Evolutionary conservation across 208 protist genomes (phyloP), one percentile per base, ranked within the genome.

Genomic region (Crithidia expoeki): DNA sequence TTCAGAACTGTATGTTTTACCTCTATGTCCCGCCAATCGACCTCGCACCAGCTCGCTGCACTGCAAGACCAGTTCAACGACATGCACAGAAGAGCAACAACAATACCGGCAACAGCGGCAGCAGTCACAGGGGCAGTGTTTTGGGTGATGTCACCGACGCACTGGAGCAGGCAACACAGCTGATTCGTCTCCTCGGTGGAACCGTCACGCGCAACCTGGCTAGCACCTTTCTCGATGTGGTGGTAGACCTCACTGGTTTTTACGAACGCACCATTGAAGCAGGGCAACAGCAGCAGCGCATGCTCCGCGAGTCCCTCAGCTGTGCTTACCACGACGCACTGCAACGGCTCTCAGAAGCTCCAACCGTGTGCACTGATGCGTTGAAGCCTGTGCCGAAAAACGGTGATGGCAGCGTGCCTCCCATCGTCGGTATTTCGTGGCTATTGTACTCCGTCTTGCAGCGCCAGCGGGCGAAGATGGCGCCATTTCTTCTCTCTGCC

Each of bases 141-240:
- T n/a, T 80, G 2, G 62, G 59, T 0, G 72, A 74, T 56, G 78
- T 68, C 47, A 57, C 71, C n/a, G 78, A 70, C 2, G 79, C 75
- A 30, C 63, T 76, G 16, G 68, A 78, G 68, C 79, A 85, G 56
- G 86, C 82, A 30, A 76, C 72, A 42, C 76, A 84, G 65, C 68
- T 94, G 1, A 55, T 94, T 17, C 86, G 85, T 23, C 38, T 84
- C 19, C 78, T 94, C 21, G 89, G 89, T 30, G 89, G 86, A 5
- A 81, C 80, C 47, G 76, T 91, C 14, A 84, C 83, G 36, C 77
- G 85, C 46, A 82, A 68, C 52, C 40, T 78, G 14, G 58, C 53
- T 33, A 80, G 81, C 46, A 53, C 62, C 11, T 73, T 83, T 52
- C 69, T 94, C 0, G 80, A 85, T 23, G 59, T 81, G 0, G 78